Base-by-base conservation (phyloP, 2,329 filamentous ascomycete species). In the Fusarium azukiicola region DNA sequence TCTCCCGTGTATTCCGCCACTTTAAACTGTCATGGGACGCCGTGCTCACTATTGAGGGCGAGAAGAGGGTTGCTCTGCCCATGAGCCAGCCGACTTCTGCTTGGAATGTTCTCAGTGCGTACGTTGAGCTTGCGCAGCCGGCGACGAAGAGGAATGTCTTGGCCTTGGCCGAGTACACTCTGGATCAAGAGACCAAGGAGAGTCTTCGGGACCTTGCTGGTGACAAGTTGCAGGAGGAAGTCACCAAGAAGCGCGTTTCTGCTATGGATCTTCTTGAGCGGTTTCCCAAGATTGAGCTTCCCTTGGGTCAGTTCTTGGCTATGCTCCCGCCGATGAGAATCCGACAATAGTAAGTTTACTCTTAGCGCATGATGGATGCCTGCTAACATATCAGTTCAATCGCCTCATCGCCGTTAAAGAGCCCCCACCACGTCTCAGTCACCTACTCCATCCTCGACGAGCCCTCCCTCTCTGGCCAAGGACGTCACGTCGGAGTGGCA, bases 121-220 rank as follows among this genome's bases (percentile, higher is more conserved):
- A 96, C 74, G 92, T 96, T 16, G 95, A 96, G 85, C 89, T 96
- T 3, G 91, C 90, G 8, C 94, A 95, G 78, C 94, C 94, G 0
- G 94, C 94, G 2, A 96, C 93, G 19, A 94, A 93, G 84, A 91
- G 93, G 66, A 84, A 84, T 32, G 73, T 85, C 23, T 49, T 74
- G 40, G 61, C 76, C 3, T 52, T 85, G 38, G 72, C 79, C 5
- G 79, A 80, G 40, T 69, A 73, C 7, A 73, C 78, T 9, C 21
- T 38, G 2, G 89, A 93, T 44, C 86, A 88, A 14, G 63, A 70
- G 10, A 75, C 73, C 5, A 82, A 75, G 46, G 85, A 92, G 14
- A 79, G 84, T 14, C 80, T 82, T 16, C 85, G 91, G 6, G 82
- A 87, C 2, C 86, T 87, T 13, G 27, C 67, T 6, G 87, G 85